Percentiles rank a stretch among this genome's conserved stretches.
phyloP scores from a whole-genome alignment of 495 filamentous ascomycete genomes.

The Lentithecium fluviatile region DNA sequence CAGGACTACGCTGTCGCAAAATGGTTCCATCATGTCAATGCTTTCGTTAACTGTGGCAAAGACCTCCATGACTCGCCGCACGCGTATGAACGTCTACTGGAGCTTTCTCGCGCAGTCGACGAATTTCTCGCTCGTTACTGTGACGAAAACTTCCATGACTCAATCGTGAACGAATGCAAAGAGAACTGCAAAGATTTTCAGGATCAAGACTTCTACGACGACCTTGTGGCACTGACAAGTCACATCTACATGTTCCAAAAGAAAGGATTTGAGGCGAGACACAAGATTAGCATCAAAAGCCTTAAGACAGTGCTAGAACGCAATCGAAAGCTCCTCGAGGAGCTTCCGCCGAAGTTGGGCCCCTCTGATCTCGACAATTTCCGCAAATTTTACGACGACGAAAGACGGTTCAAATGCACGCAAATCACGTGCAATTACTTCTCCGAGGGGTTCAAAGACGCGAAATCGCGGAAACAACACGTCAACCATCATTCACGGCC shows the following conservation, averaged over 20 bases:
- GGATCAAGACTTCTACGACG: conserved; percentile 20
- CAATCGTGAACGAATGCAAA: conserved; percentile 1
- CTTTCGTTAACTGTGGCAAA: conserved; percentile 16
- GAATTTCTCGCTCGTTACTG: conserved; percentile 6
- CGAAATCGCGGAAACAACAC: conserved; percentile 39
- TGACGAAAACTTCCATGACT: conserved; percentile 6
- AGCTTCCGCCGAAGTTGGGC: conserved; percentile 20
- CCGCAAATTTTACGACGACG: conserved; percentile 39
- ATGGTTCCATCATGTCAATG: conserved; percentile 45
- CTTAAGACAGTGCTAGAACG: conserved; percentile 34
- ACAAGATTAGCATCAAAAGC: conserved; percentile 28
- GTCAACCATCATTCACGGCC: conserved; percentile 43
- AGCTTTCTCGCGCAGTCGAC: conserved; percentile 8
- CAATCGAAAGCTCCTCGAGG: conserved; percentile 39
- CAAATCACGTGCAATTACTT: conserved; percentile 48
- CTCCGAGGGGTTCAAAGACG: conserved; percentile 46
- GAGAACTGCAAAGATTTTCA: conserved; percentile 18
- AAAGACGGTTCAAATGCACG: conserved; percentile 46
- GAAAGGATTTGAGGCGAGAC: conserved; percentile 32
- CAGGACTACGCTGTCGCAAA: conserved; percentile 46
- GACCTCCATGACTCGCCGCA: not conserved
- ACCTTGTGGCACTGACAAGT: conserved; percentile 31
- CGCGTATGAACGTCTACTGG: not conserved
- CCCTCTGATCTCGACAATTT: conserved; percentile 11
- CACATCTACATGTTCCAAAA: conserved; percentile 35